Evolutionary conservation across 345 rosid genomes (phyloP).

Genomic region (Barbarea vulgaris): DNA sequence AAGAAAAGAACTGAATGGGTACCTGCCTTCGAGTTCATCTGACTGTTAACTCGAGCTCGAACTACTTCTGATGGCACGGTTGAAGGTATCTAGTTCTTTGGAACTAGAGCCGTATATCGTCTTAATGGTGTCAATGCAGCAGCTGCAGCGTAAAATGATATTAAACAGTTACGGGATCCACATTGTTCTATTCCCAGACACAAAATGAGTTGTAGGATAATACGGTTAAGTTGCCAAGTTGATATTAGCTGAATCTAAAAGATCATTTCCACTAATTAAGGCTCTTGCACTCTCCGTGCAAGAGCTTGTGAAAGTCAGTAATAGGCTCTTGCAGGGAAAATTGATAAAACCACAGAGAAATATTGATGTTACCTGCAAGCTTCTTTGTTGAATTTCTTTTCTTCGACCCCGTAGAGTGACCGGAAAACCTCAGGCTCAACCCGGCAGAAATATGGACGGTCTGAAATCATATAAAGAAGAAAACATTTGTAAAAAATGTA

Average conservation of each 20-base stretch:
- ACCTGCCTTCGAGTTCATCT: conserved; percentile 4
- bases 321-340: background rate
- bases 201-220: conserved; percentile 6
- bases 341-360: background rate
- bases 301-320: background rate
- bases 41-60: conserved; percentile 31
- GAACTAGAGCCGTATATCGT: conserved; percentile 65
- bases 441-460: conserved; percentile 87
- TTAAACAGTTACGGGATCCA: background rate
- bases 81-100: conserved; percentile 60
- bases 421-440: conserved; percentile 65
- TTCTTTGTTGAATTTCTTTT: conserved; percentile 72
- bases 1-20: conserved; percentile 15
- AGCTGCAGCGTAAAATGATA: conserved; percentile 42
- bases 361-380: conserved; percentile 55
- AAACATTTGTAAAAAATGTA: background rate
- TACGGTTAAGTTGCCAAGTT: background rate
- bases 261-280: background rate
- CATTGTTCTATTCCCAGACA: background rate
- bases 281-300: background rate
- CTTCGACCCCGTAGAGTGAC: conserved; percentile 55
- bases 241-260: background rate
- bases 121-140: conserved; percentile 74
- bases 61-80: conserved; percentile 44
- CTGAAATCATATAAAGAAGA: conserved; percentile 35